Base-by-base conservation (phyloP, 2,329 filamentous ascomycete genomes). In the Phyllosticta paracitricarpa region DNA sequence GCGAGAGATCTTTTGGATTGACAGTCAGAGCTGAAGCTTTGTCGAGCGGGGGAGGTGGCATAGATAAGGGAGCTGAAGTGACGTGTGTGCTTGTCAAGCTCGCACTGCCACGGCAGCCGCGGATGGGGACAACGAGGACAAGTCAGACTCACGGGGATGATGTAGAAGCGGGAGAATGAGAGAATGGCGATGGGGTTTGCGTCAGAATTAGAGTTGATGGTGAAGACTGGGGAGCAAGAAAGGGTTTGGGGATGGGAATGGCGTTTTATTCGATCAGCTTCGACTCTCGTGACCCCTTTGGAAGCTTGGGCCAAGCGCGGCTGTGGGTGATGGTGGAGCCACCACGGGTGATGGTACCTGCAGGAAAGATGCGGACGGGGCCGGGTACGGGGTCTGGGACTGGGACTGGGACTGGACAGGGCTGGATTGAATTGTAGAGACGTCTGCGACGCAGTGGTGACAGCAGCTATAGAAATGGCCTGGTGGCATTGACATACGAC, bases 281-380 rank as follows among this genome's bases (percentile, higher is more conserved):
- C 61, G 56, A 54, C 61, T 62, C 61, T 62, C 61, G 61, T 62
- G 61, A 62, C 61, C 57, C 54, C 35, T 56, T 51, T 40, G 54
- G 54, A 51, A 59, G 24, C 57, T 59, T 54, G 56, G 60, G 53
- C 60, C 60, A 62, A 62, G 58, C 33, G 57, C 25, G 56, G 57
- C 51, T 51, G 55, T 35, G 56, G 55, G 25, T 59, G 57, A 55
- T 25, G 48, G 56, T 62, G 60, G 56, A 56, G 56, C 56, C 60
- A 58, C 56, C 57, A 19, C 51, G 28, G 48, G 17, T 62, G 59
- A 58, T 51, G 58, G 59, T 61, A 61, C 59, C 59, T 61, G 59
- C 59, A 61, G 59, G 22, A 60, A 33, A 24, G 53, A 51, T 54
- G 51, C 22, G 25, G 57, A 30, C 12, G 12, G 19, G 19, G 19